A percentile compares a stretch with the other conserved stretches of the same genome.
Evolutionary conservation across 1,139 yeast genomes (phyloP).

Genomic region (Yamadazyma taylorii): DNA sequence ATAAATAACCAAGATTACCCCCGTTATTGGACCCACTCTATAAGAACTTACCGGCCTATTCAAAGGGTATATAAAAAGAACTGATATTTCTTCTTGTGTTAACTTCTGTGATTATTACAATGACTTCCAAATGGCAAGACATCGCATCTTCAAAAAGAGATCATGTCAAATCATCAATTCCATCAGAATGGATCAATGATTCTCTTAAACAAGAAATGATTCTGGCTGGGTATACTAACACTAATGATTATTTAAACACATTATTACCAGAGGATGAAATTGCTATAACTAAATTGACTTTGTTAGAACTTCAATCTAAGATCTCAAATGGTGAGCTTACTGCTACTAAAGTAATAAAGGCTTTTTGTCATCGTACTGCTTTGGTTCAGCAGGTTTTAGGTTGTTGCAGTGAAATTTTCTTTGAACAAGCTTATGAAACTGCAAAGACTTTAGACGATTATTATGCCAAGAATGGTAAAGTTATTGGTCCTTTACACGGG

Average conservation of each 20-base stretch:
- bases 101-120: background rate
- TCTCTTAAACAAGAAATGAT: constrained; percentile 10
- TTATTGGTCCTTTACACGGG: constrained; percentile 64
- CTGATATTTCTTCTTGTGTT: too few relatives aligned
- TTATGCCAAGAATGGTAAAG: constrained; percentile 29
- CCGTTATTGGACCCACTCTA: too few relatives aligned
- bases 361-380: constrained; percentile 30
- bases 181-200: constrained; percentile 22
- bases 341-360: constrained; percentile 6
- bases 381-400: constrained; percentile 44
- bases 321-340: constrained; percentile 5
- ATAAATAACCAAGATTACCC: too few relatives aligned
- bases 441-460: constrained; percentile 42
- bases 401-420: constrained; percentile 33
- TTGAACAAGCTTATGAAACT: constrained; percentile 22
- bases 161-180: constrained; percentile 19
- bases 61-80: background rate
- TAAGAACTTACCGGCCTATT: too few relatives aligned
- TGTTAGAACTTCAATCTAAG: constrained; percentile 6
- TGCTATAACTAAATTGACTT: constrained; percentile 17
- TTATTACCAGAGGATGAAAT: constrained; percentile 19
- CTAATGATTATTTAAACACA: constrained; percentile 14
- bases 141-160: constrained; percentile 18
- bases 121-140: constrained; percentile 14
- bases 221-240: constrained; percentile 10